A percentile compares a stretch with the other conserved stretches of the same genome.
phyloP scores from a whole-genome alignment of 2,329 filamentous ascomycete genomes.

The Aspergillus floridensis region DNA sequence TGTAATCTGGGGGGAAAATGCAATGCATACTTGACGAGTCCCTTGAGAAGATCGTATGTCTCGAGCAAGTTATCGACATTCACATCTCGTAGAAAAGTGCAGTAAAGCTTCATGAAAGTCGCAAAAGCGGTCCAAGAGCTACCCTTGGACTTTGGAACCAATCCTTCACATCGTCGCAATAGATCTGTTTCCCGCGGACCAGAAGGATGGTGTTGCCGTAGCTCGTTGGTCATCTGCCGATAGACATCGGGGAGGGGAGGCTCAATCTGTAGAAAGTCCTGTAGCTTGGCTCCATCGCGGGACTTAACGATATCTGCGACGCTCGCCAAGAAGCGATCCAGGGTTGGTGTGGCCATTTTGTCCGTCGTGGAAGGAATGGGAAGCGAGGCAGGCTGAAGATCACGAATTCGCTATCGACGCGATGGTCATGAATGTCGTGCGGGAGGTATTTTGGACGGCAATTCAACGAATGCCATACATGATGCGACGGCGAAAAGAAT shows the following conservation, averaged over 20 bases:
- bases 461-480: slow-evolving; percentile 1
- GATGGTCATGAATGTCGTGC: background rate
- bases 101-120: slow-evolving; percentile 76
- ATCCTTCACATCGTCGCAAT: slow-evolving; percentile 57
- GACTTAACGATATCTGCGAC: slow-evolving; percentile 61
- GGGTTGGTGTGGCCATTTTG: slow-evolving; percentile 55
- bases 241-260: slow-evolving; percentile 68
- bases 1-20: background rate
- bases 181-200: slow-evolving; percentile 56
- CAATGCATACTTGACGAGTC: slow-evolving; percentile 66
- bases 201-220: slow-evolving; percentile 59
- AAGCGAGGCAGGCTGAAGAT: background rate
- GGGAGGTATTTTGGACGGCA: background rate
- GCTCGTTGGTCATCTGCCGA: slow-evolving; percentile 63
- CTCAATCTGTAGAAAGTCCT: slow-evolving; percentile 72
- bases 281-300: slow-evolving; percentile 64
- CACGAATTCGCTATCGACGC: background rate
- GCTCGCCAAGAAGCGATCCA: slow-evolving; percentile 66
- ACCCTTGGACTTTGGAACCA: slow-evolving; percentile 63
- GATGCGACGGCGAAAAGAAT: background rate
- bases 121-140: slow-evolving; percentile 75
- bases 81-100: slow-evolving; percentile 77
- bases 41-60: slow-evolving; percentile 72
- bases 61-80: slow-evolving; percentile 71
- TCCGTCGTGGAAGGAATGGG: background rate